Evolutionary conservation across 257 asterid species (phyloP).

Genomic region (Solanum pimpinellifolium): DNA sequence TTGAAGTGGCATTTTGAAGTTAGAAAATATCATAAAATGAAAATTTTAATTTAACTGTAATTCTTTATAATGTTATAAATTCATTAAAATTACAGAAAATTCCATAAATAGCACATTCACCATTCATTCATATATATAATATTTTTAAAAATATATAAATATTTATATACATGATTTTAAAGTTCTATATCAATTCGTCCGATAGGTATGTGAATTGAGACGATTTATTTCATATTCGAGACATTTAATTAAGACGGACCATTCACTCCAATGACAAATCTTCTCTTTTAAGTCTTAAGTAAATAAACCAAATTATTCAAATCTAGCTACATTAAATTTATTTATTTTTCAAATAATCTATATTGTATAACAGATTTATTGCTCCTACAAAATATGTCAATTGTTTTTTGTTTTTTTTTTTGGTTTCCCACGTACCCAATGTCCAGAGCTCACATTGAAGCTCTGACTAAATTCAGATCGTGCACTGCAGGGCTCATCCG

Average conservation of each 20-base stretch:
- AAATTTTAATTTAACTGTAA: background rate
- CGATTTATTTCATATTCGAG: background rate
- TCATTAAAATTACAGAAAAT: background rate
- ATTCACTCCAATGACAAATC: background rate
- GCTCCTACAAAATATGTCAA: background rate
- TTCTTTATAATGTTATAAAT: background rate
- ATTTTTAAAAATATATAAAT: too few relatives aligned
- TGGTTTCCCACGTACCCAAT: too few relatives aligned
- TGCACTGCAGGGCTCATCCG: too few relatives aligned
- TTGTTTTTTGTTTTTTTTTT: background rate
- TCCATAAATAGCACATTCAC: too few relatives aligned
- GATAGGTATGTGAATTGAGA: too few relatives aligned
- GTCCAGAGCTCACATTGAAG: too few relatives aligned
- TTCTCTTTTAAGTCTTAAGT: background rate
- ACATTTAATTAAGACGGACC: background rate
- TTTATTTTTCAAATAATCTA: background rate
- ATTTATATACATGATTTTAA: too few relatives aligned
- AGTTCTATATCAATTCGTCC: too few relatives aligned
- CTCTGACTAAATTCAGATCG: accelerated
- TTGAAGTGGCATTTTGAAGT: background rate
- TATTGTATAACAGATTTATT: background rate
- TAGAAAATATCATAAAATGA: background rate
- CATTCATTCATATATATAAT: too few relatives aligned
- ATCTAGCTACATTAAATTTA: background rate
- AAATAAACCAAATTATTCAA: background rate